Evolutionary conservation across 2,329 filamentous ascomycete species (phyloP).

Genomic region (Botrytis fragariae): DNA sequence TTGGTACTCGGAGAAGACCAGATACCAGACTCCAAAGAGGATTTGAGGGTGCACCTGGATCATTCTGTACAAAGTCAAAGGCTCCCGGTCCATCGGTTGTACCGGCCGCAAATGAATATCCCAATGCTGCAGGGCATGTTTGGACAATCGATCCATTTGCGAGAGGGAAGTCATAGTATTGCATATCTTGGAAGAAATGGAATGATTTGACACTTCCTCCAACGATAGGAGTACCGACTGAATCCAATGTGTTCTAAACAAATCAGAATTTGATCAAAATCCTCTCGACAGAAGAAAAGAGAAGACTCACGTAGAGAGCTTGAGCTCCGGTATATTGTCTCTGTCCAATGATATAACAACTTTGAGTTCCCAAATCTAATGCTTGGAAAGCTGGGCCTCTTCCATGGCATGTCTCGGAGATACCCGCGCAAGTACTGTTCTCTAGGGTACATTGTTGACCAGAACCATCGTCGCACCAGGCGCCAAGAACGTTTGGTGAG

Average conservation of each 20-base stretch:
- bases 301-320: conserved; percentile 48
- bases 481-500: conserved; percentile 79
- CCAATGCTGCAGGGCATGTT: conserved; percentile 83
- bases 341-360: conserved; percentile 72
- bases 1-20: conserved; percentile 66
- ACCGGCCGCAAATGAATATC: conserved; percentile 87
- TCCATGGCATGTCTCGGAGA: conserved; percentile 62
- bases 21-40: conserved; percentile 74
- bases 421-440: conserved; percentile 72
- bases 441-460: conserved; percentile 68
- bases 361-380: conserved; percentile 68
- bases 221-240: conserved; percentile 46
- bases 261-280: not conserved
- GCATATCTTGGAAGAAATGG: conserved; percentile 82
- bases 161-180: conserved; percentile 69
- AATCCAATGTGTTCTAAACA: conserved; percentile 33
- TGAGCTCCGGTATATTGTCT: conserved; percentile 64
- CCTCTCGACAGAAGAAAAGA: not conserved
- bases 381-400: conserved; percentile 66
- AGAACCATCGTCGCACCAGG: conserved; percentile 84
- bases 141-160: conserved; percentile 66
- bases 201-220: conserved; percentile 72
- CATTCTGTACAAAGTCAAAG: conserved; percentile 89
- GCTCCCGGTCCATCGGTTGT: conserved; percentile 87
- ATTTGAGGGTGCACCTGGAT: conserved; percentile 63